phyloP scores from a whole-genome alignment of 1,284 basidiomycete genomes.

The Ustilago xerochloae region DNA sequence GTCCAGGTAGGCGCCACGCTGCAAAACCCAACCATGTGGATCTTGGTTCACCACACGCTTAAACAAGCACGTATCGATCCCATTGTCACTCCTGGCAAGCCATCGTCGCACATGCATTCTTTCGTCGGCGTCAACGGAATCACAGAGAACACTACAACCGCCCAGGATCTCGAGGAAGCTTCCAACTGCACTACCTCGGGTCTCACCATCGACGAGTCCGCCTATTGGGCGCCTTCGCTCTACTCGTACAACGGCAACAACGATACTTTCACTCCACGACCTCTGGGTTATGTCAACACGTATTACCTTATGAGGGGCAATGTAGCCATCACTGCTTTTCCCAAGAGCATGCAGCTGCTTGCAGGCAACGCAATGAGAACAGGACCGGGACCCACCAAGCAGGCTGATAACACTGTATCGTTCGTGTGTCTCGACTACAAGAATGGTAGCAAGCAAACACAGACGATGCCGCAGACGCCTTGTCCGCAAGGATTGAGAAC shows the following conservation, averaged over 20 bases:
- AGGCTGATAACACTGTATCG: constrained; percentile 66
- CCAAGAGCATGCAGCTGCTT: constrained; percentile 70
- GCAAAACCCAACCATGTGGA: constrained; percentile 42
- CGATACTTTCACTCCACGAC: constrained; percentile 42
- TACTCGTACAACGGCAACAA: constrained; percentile 66
- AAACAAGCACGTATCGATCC: constrained; percentile 71
- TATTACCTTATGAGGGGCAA: constrained; percentile 68
- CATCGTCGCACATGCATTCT: constrained; percentile 70
- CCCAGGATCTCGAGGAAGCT: constrained; percentile 5
- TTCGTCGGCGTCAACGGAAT: constrained; percentile 64
- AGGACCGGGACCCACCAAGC: constrained; percentile 13
- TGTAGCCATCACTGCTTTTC: constrained; percentile 67
- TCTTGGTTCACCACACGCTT: constrained; percentile 53
- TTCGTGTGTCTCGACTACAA: constrained; percentile 70
- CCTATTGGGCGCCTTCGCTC: constrained; percentile 71
- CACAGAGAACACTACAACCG: constrained; percentile 19
- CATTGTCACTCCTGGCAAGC: constrained; percentile 70
- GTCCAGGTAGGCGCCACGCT: constrained; percentile 12
- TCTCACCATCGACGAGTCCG: constrained; percentile 69
- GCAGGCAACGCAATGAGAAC: constrained; percentile 66
- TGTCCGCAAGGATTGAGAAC: constrained; percentile 69
- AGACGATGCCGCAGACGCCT: constrained; percentile 19
- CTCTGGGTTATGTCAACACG: constrained; percentile 56
- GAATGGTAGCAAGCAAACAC: constrained; percentile 50
- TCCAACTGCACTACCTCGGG: constrained; percentile 68